A percentile compares a stretch with the other conserved stretches of the same genome.
phyloP scores from a whole-genome alignment of 305 asterid genomes.

The Solanum chacoense region DNA sequence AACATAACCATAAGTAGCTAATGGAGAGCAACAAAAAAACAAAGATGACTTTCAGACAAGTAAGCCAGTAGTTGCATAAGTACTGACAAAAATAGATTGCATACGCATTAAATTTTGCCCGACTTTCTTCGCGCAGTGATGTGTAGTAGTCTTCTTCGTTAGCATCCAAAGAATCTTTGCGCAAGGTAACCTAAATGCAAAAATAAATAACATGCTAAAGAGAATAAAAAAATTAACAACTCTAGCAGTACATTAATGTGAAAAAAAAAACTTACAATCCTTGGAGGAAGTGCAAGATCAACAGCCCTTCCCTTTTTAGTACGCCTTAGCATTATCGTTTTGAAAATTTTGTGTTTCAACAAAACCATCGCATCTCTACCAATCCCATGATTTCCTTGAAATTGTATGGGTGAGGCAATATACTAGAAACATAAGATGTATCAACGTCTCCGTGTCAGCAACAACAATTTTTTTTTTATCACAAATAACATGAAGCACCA shows the following conservation, averaged over 20 bases:
- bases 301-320: slow-evolving; percentile 93
- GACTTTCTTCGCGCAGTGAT: slow-evolving; percentile 66
- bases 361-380: slow-evolving; percentile 75
- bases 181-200: slow-evolving; percentile 47
- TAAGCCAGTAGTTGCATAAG: not conserved
- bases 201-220: not conserved
- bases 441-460: not conserved
- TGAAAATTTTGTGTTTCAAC: slow-evolving; percentile 65
- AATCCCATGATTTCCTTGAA: slow-evolving; percentile 28
- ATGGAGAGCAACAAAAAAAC: not conserved
- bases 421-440: slow-evolving; percentile 29
- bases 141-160: slow-evolving; percentile 21
- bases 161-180: slow-evolving; percentile 66
- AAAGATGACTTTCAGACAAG: not conserved
- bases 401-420: slow-evolving; percentile 71
- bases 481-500: not conserved
- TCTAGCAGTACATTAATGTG: not conserved
- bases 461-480: not conserved
- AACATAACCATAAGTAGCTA: not conserved
- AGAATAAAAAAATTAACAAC: not conserved
- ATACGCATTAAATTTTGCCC: slow-evolving; percentile 71
- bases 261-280: slow-evolving; percentile 48
- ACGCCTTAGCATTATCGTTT: slow-evolving; percentile 67
- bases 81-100: slow-evolving; percentile 10
- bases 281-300: slow-evolving; percentile 86